Conservation (phyloP, 441 rosid genomes). For the Adansonia gregorii region DNA sequence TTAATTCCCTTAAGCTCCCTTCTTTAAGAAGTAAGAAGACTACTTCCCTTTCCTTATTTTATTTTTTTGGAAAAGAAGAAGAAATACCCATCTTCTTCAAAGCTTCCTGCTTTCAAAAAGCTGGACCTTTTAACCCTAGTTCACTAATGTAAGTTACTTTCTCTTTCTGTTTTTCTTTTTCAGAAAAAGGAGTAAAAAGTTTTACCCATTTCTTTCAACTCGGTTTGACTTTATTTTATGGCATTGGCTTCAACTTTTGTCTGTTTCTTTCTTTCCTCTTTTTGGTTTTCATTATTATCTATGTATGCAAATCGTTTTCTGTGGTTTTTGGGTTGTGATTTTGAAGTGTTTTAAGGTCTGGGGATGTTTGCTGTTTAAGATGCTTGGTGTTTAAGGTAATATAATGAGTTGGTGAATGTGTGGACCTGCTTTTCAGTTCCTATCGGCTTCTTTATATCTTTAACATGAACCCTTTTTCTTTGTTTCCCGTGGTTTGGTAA, state of each 20-base stretch:
- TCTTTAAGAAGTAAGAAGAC: background rate
- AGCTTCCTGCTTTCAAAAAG: conserved; percentile 12
- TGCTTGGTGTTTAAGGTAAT: conserved; percentile 54
- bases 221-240: conserved; percentile 32
- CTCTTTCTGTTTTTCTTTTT: background rate
- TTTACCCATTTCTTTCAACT: conserved; percentile 20
- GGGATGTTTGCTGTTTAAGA: conserved; percentile 32
- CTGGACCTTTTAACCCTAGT: conserved; percentile 26
- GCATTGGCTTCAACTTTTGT: conserved; percentile 34
- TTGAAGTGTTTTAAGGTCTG: conserved; percentile 25
- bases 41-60: background rate
- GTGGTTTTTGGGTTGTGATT: conserved; percentile 7
- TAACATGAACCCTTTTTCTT: conserved; percentile 46
- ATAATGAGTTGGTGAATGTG: conserved; percentile 56
- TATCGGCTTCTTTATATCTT: conserved; percentile 43
- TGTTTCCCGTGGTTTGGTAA: conserved; percentile 58
- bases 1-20: conserved; percentile 31
- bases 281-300: background rate
- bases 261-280: background rate
- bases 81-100: conserved; percentile 20
- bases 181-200: background rate
- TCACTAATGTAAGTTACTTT: conserved; percentile 35
- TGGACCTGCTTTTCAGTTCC: conserved; percentile 50
- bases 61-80: background rate
- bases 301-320: background rate